Percentiles rank a stretch among this genome's conserved stretches.
These are phyloP conservation scores for Mangifera indica DNA, from an alignment of 345 rosid genomes.

Conservation along the genomic window DNA sequence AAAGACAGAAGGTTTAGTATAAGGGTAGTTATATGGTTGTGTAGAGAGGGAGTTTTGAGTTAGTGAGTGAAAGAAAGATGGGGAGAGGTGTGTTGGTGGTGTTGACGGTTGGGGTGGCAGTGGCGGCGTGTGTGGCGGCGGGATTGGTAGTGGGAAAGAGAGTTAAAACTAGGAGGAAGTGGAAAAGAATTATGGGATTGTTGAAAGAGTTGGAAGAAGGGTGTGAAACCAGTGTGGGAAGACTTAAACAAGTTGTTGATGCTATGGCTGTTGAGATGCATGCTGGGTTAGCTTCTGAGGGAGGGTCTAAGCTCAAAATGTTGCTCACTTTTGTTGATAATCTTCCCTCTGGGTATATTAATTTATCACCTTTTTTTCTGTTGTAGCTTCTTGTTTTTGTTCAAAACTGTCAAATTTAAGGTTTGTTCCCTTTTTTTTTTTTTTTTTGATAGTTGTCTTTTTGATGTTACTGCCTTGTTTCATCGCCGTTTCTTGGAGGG, in stretches of 20 bases:
- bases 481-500: not conserved
- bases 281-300: constrained; percentile 97
- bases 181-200: constrained; percentile 68
- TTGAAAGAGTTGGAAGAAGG: constrained; percentile 74
- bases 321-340: constrained; percentile 77
- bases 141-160: constrained; percentile 74
- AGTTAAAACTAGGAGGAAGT: constrained; percentile 65
- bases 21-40: constrained; percentile 19
- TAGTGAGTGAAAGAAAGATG: constrained; percentile 37
- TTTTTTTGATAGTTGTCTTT: constrained; percentile 2
- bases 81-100: constrained; percentile 56
- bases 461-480: constrained; percentile 1
- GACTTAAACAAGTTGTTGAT: constrained; percentile 79
- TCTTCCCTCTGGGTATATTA: constrained; percentile 59
- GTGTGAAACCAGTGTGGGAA: constrained; percentile 69
- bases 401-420: not conserved
- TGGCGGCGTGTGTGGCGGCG: constrained; percentile 76
- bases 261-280: constrained; percentile 99
- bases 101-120: constrained; percentile 70
- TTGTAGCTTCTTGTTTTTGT: constrained; percentile 1
- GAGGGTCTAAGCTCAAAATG: constrained; percentile 98
- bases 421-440: constrained; percentile 3
- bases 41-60: not conserved
- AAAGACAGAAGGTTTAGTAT: not conserved
- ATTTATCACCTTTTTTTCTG: not conserved